phyloP scores from a whole-genome alignment of 768 basidiomycete species.

The Xanthoconium purpureum region DNA sequence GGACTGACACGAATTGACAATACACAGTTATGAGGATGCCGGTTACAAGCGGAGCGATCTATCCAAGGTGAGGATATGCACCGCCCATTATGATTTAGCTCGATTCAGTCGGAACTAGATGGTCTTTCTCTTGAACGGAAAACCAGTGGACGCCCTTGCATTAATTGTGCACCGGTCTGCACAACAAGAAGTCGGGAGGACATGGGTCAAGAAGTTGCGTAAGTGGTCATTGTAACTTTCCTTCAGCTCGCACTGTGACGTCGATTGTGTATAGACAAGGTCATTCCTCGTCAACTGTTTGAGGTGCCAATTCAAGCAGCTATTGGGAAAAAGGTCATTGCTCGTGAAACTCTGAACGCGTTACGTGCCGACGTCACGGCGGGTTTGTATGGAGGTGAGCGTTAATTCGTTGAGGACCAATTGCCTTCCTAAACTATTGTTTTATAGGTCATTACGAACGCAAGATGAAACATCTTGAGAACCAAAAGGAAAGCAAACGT shows the following conservation, averaged over 20 bases:
- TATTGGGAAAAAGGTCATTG: constrained; percentile 81
- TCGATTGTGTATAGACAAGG: constrained; percentile 56
- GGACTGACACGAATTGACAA: not conserved
- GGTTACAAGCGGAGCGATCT: constrained; percentile 82
- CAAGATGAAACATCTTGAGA: constrained; percentile 83
- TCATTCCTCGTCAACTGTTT: constrained; percentile 89
- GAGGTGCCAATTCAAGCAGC: constrained; percentile 96
- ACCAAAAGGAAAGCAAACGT: constrained; percentile 92
- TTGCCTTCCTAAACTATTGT: not conserved
- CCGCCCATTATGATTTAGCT: not conserved
- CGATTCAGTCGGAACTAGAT: constrained; percentile 49
- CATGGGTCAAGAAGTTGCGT: constrained; percentile 94
- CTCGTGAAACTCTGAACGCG: constrained; percentile 84
- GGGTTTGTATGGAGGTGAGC: constrained; percentile 81
- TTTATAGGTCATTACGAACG: constrained; percentile 80
- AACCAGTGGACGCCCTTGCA: constrained; percentile 90
- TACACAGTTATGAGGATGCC: constrained; percentile 84
- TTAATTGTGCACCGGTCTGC: constrained; percentile 84
- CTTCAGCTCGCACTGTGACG: not conserved
- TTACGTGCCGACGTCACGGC: constrained; percentile 91
- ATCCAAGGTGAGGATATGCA: constrained; percentile 59
- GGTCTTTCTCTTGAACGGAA: constrained; percentile 83
- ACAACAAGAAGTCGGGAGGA: constrained; percentile 68
- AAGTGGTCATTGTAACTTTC: constrained; percentile 29
- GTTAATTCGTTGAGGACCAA: not conserved